Percentiles rank a stretch among this genome's conserved stretches.
These are phyloP conservation scores for Fusarium falciforme DNA, from an alignment of 2,329 filamentous ascomycete genomes.

Conservation along the genomic window DNA sequence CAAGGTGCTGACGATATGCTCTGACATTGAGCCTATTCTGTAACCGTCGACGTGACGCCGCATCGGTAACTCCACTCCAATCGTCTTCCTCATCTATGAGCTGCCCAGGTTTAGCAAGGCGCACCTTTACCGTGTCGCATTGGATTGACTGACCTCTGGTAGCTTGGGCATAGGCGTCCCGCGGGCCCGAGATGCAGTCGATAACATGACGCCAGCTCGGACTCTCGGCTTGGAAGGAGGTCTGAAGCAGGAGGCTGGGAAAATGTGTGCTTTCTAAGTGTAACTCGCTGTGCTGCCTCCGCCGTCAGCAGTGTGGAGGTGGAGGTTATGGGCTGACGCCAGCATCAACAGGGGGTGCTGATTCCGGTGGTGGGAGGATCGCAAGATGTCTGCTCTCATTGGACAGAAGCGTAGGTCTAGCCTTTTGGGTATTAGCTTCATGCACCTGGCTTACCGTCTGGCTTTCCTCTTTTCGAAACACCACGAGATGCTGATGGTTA, in stretches of 20 bases:
- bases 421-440: neutral
- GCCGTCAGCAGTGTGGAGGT: neutral
- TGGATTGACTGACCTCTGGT: neutral
- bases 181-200: neutral
- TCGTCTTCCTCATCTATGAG: neutral
- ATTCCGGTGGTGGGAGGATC: neutral
- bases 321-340: neutral
- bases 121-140: neutral
- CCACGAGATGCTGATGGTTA: neutral
- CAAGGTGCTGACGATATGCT: neutral
- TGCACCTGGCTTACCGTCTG: neutral
- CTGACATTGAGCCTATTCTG: constrained; percentile 3
- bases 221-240: fast-evolving
- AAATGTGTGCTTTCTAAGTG: neutral
- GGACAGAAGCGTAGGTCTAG: neutral
- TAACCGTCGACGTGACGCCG: neutral
- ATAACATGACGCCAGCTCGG: neutral
- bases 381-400: neutral
- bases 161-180: constrained; percentile 1
- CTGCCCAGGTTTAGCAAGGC: neutral
- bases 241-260: neutral
- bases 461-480: constrained; percentile 7
- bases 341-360: neutral
- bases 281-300: neutral
- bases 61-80: constrained; percentile 1